These are phyloP conservation scores for Candida insectalens DNA, from an alignment of 805 yeast genomes.

Conservation along the genomic window DNA sequence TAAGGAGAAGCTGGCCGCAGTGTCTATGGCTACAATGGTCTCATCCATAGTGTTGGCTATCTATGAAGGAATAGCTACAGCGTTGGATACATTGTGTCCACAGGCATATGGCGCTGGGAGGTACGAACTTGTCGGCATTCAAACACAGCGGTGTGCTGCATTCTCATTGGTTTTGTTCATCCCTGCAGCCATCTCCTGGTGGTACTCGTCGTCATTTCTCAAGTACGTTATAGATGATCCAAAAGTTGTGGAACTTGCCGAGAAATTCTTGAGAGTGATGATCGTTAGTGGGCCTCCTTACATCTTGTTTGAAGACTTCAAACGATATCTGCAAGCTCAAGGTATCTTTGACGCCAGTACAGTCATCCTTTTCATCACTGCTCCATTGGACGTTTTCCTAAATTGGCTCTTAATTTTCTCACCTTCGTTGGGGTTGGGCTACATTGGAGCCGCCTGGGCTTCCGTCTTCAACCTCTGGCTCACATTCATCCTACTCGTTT, in stretches of 20 bases:
- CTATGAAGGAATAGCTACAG: slow-evolving; percentile 67
- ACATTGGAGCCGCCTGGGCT: slow-evolving; percentile 67
- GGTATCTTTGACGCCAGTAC: slow-evolving; percentile 77
- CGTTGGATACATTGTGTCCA: slow-evolving; percentile 70
- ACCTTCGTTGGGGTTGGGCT: slow-evolving; percentile 48
- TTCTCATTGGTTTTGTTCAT: slow-evolving; percentile 48
- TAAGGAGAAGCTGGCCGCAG: slow-evolving; percentile 64
- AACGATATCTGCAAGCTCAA: slow-evolving; percentile 68
- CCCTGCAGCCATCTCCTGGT: slow-evolving; percentile 58
- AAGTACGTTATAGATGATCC: slow-evolving; percentile 35
- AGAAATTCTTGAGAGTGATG: slow-evolving; percentile 44
- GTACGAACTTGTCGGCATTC: slow-evolving; percentile 53
- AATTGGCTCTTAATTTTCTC: slow-evolving; percentile 65
- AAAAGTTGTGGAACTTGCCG: slow-evolving; percentile 41
- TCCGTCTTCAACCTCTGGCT: slow-evolving; percentile 64
- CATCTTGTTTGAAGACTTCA: slow-evolving; percentile 60
- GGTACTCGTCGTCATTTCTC: slow-evolving; percentile 41
- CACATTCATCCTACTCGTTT: slow-evolving; percentile 47
- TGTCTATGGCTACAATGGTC: slow-evolving; percentile 69
- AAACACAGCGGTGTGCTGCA: slow-evolving; percentile 56
- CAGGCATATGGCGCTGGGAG: slow-evolving; percentile 71
- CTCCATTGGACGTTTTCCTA: slow-evolving; percentile 59
- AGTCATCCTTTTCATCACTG: slow-evolving; percentile 53
- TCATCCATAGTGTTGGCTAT: slow-evolving; percentile 67
- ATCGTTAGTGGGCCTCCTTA: slow-evolving; percentile 68